phyloP scores from a whole-genome alignment of 495 filamentous ascomycete genomes.

The Hamigera avellanea region DNA sequence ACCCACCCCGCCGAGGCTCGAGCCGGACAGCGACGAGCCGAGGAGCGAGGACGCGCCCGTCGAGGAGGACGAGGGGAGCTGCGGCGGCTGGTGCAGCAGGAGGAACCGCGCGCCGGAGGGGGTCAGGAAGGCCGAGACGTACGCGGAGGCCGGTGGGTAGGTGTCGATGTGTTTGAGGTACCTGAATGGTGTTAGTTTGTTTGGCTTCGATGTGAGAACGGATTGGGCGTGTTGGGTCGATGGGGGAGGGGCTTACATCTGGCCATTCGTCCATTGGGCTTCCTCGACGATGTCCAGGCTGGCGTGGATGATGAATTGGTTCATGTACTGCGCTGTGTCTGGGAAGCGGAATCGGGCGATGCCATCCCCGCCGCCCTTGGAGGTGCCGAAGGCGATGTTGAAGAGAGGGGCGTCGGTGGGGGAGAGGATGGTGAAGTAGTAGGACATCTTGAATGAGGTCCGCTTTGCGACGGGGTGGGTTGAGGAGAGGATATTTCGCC shows the following conservation, averaged over 20 bases:
- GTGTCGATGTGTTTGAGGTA: slow-evolving; percentile 93
- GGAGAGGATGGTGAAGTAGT: slow-evolving; percentile 92
- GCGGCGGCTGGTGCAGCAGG: slow-evolving; percentile 67
- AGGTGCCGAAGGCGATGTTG: slow-evolving; percentile 91
- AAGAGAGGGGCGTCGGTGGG: slow-evolving; percentile 92
- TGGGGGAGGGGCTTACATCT: slow-evolving; percentile 55
- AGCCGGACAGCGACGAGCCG: slow-evolving; percentile 14
- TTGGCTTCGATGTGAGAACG: background rate
- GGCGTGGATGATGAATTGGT: slow-evolving; percentile 93
- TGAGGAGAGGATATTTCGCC: background rate
- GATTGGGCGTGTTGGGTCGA: background rate
- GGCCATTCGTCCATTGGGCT: slow-evolving; percentile 74
- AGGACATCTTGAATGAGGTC: slow-evolving; percentile 55
- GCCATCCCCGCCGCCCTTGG: slow-evolving; percentile 88
- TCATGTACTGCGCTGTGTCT: slow-evolving; percentile 80
- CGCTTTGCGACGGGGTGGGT: background rate
- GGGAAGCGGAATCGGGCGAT: slow-evolving; percentile 65
- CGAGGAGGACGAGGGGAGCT: slow-evolving; percentile 27
- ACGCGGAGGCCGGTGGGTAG: slow-evolving; percentile 66
- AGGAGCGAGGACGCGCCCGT: slow-evolving; percentile 18
- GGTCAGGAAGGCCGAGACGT: slow-evolving; percentile 87
- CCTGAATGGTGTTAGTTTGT: slow-evolving; percentile 30
- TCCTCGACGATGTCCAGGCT: slow-evolving; percentile 91
- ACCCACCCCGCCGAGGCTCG: slow-evolving; percentile 12
- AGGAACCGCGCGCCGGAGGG: slow-evolving; percentile 62